A percentile compares a stretch with the other conserved stretches of the same genome.
These are phyloP conservation scores for Tagetes patula DNA, from an alignment of 129 eudicot species.

Conservation along the genomic window DNA sequence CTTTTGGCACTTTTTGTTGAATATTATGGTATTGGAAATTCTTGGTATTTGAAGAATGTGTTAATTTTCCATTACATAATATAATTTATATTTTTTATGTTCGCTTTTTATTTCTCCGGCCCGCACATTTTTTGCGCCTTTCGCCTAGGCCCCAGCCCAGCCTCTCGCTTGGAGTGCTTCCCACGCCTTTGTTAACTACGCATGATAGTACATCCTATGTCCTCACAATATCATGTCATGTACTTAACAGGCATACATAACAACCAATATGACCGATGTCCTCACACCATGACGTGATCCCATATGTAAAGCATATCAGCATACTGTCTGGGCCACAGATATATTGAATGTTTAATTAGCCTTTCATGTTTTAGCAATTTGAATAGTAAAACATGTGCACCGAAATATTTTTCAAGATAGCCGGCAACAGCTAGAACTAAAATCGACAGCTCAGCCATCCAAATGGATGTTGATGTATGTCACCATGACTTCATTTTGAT, in stretches of 20 bases:
- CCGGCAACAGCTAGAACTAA: neutral
- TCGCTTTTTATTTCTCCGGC: no score
- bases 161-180: no score
- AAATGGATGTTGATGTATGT: neutral
- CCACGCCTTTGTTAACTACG: no score
- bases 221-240: neutral
- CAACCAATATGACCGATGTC: neutral
- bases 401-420: neutral
- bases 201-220: neutral
- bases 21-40: no score
- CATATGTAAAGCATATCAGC: constrained; percentile 19
- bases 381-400: constrained; percentile 7
- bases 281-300: neutral
- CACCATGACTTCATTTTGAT: constrained; percentile 11
- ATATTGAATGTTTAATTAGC: neutral
- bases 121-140: no score
- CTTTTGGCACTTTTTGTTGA: no score
- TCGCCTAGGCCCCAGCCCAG: no score
- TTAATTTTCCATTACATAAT: no score
- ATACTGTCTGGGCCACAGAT: neutral
- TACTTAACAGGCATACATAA: neutral
- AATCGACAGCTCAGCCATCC: constrained; percentile 14
- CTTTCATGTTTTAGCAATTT: constrained; percentile 16
- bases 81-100: no score
- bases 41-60: no score